These are phyloP conservation scores for Lactifluus rugatus DNA, from an alignment of 768 basidiomycete genomes.

Conservation along the genomic window DNA sequence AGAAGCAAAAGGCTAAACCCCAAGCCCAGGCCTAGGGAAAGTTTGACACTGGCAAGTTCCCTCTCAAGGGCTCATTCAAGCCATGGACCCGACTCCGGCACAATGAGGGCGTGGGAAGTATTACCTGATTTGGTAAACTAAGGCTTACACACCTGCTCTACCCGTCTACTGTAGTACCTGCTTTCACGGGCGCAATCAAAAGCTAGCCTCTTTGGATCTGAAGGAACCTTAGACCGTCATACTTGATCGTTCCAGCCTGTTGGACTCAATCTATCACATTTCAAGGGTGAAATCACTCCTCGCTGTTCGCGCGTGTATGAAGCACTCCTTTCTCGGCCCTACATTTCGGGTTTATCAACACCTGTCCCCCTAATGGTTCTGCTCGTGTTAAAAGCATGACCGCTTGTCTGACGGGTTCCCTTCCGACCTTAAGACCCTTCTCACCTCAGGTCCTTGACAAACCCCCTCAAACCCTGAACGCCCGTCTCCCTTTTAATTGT, in stretches of 20 bases:
- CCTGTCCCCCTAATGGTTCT: conserved; percentile 4
- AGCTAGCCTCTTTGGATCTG: not conserved
- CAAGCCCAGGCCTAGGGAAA: conserved; percentile 1
- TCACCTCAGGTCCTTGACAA: not conserved
- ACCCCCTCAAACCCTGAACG: conserved; percentile 10
- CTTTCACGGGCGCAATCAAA: not conserved
- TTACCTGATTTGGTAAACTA: not conserved
- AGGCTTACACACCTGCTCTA: not conserved
- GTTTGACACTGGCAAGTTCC: no score
- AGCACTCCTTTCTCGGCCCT: conserved; percentile 10
- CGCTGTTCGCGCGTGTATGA: conserved; percentile 14
- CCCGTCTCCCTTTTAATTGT: not conserved
- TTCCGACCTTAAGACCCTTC: conserved; percentile 16
- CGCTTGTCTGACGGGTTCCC: not conserved
- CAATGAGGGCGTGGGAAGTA: not conserved
- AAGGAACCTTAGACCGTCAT: not conserved
- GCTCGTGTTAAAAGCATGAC: conserved; percentile 20
- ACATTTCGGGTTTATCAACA: conserved; percentile 10
- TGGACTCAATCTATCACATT: conserved; percentile 6
- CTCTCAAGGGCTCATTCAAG: no score
- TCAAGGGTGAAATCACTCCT: conserved; percentile 8
- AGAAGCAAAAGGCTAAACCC: not conserved
- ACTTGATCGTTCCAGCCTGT: conserved; percentile 3
- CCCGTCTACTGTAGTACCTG: no score
- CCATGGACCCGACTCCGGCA: no score